Base-by-base conservation (phyloP, 768 basidiomycete species). In the Fomitopsis serialis region DNA sequence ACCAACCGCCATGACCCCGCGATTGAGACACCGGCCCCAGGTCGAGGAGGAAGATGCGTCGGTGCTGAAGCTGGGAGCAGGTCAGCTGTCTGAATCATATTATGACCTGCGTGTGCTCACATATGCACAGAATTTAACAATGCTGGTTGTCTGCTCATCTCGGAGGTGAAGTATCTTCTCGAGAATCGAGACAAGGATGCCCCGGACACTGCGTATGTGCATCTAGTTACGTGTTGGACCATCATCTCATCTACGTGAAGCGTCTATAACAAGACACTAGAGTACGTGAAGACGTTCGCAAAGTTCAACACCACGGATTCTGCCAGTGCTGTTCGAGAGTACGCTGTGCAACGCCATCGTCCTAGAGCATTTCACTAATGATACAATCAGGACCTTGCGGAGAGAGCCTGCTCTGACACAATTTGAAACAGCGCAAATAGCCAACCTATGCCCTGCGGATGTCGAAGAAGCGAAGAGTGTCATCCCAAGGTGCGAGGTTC, bases 381-480 rank as follows among this genome's bases (percentile, higher is more conserved):
- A 35, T 25, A 27, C 45, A 5, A 46, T 25, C 58, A 92, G 91
- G 64, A 89, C 88, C 1, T 71, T 95, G 7, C 79, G 87, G 48
- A 76, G 90, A 58, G 90, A 93, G 62, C 80, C 85, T 0, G 82
- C 82, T 2, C 66, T 96, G 36, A 91, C 91, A 2, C 89, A 90
- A 62, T 95, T 94, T 60, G 93, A 96, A 73, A 89, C 89, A 3
- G 92, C 92, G 2, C 93, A 96, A 65, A 89, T 96, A 50, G 91
- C 91, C 15, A 96, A 96, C 62, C 69, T 96, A 51, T 92, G 90
- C 63, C 93, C 93, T 13, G 89, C 84, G 37, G 84, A 85, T 54
- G 80, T 89, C 3, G 93, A 96, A 60, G 94, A 96, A 68, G 88
- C 92, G 24, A 95, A 93, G 74, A 92, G 92, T 62, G 79, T 93